Base-by-base conservation (phyloP, 2,329 filamentous ascomycete species). In the Coniosporium tulheliwenetii region DNA sequence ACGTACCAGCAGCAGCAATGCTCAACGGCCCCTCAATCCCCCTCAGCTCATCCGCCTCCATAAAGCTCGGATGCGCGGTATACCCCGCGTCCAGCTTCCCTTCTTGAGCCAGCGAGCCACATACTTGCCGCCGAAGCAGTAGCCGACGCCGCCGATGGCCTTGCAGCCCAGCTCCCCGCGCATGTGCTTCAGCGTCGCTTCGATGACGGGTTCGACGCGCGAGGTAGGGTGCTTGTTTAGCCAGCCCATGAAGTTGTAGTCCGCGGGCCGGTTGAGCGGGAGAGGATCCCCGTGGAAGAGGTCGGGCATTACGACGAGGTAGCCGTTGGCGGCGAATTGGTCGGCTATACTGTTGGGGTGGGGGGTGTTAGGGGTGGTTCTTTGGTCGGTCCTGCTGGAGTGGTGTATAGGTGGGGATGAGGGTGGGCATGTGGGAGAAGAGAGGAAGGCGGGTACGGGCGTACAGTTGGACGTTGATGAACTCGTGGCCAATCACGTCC, bases 1-100 rank as follows among this genome's bases (percentile, higher is more conserved):
- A 46, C 52, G 13, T 53, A 73, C 70, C 67, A 16, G 78, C 78
- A 31, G 75, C 76, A 8, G 77, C 69, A 39, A 85, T 74, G 37
- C 69, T 69, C 9, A 77, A 57, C 0, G 79, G 77, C 0, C 67
- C 70, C 2, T 56, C 58, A 41, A 81, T 67, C 1, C 63, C 71
- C 46, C 62, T 57, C 32, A 82, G 62, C 60, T 84, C 80, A 0
- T 66, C 68, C 26, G 69, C 64, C 2, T 70, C 62, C 3, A 91
- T 74, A 49, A 86, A 86, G 19, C 76, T 82, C 1, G 85, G 85
- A 59, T 91, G 85, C 1, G 83, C 85, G 13, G 75, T 61, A 61
- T 71, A 91, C 33, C 81, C 84, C 40, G 73, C 81, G 41, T 83
- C 69, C 48, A 89, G 63, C 46, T 75, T 75, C 42, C 54, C 36